Evolutionary conservation across 768 basidiomycete species (phyloP).

Genomic region (Collybia sordida): DNA sequence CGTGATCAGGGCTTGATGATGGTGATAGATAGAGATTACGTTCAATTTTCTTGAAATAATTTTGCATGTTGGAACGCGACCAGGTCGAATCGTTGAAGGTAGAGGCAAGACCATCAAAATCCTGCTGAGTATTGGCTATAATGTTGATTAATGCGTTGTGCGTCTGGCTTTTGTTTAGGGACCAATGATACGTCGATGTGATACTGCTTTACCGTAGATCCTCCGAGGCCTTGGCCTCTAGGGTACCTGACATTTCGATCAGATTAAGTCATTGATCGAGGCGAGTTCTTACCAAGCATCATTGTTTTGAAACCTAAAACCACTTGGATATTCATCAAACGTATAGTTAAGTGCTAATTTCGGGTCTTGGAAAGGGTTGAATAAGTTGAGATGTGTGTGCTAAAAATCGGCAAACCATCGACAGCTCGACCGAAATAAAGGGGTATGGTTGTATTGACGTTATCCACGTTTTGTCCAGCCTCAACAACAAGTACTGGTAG

Average conservation of each 20-base stretch:
- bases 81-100: constrained; percentile 25
- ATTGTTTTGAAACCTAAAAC: constrained; percentile 20
- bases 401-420: constrained; percentile 18
- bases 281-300: constrained; percentile 14
- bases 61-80: constrained; percentile 27
- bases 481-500: constrained; percentile 28
- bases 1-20: constrained; percentile 20
- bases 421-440: constrained; percentile 21
- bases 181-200: not conserved
- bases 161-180: constrained; percentile 12
- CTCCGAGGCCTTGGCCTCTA: constrained; percentile 25
- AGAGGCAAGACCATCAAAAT: constrained; percentile 24
- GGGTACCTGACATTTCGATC: constrained; percentile 22
- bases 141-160: constrained; percentile 31
- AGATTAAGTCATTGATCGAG: not conserved
- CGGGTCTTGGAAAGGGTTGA: constrained; percentile 14
- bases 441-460: constrained; percentile 27
- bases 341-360: constrained; percentile 28
- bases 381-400: not conserved
- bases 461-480: constrained; percentile 23
- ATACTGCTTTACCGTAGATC: constrained; percentile 22
- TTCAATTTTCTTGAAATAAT: constrained; percentile 29
- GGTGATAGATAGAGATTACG: constrained; percentile 17
- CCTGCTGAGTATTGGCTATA: constrained; percentile 20
- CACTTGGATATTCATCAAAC: constrained; percentile 22